Conservation (phyloP, 2,329 filamentous ascomycete genomes). For the Domatiomyces catenatus region DNA sequence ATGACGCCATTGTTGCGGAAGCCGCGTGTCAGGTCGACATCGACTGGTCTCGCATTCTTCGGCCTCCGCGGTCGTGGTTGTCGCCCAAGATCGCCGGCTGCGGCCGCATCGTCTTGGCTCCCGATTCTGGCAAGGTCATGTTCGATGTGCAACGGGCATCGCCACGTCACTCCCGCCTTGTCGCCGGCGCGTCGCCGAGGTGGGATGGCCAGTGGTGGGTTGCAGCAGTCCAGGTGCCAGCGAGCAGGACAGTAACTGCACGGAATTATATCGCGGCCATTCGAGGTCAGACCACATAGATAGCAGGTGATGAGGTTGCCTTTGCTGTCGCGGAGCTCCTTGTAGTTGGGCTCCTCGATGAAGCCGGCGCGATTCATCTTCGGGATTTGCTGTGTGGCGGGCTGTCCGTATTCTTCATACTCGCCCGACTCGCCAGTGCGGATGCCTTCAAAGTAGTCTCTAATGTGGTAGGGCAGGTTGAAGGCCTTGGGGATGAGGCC, state of each 20-base stretch:
- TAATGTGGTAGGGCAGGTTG: slow-evolving; percentile 52
- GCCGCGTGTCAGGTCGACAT: slow-evolving; percentile 42
- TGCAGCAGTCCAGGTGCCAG: slow-evolving; percentile 88
- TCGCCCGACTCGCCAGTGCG: slow-evolving; percentile 60
- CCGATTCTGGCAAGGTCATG: slow-evolving; percentile 49
- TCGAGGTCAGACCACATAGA: slow-evolving; percentile 49
- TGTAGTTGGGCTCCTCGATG: slow-evolving; percentile 40
- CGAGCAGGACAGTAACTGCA: slow-evolving; percentile 69
- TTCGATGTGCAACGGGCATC: slow-evolving; percentile 74
- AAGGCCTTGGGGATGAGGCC: slow-evolving; percentile 58
- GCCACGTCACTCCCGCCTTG: slow-evolving; percentile 56
- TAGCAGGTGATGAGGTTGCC: slow-evolving; percentile 65
- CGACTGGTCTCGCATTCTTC: slow-evolving; percentile 33
- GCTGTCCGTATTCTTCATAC: slow-evolving; percentile 51
- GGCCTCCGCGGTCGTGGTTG: slow-evolving; percentile 35
- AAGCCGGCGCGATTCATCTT: slow-evolving; percentile 24
- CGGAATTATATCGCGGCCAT: slow-evolving; percentile 58
- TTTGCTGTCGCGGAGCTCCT: slow-evolving; percentile 54
- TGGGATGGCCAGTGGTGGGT: slow-evolving; percentile 66
- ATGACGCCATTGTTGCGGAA: slow-evolving; percentile 56
- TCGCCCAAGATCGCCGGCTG: slow-evolving; percentile 18
- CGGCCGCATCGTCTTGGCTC: slow-evolving; percentile 27
- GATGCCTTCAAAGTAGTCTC: slow-evolving; percentile 66
- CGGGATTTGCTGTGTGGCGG: slow-evolving; percentile 17
- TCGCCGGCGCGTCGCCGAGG: slow-evolving; percentile 40